Conservation (phyloP, 1,139 yeast genomes). For the Scheffersomyces titani region DNA sequence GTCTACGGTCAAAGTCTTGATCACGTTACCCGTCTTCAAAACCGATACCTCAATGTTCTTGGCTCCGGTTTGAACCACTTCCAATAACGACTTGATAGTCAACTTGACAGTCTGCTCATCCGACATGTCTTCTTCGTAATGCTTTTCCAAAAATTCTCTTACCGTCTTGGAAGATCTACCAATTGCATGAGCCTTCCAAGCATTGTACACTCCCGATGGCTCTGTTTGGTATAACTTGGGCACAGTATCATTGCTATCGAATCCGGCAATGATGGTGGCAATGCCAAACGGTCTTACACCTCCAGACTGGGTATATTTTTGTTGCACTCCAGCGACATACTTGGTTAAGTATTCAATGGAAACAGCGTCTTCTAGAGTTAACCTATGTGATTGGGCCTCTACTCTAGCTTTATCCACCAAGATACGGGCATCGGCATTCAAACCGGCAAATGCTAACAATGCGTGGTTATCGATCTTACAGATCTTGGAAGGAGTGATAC, state of each 20-base stretch:
- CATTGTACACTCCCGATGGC: slow-evolving; percentile 95
- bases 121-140: slow-evolving; percentile 70
- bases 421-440: slow-evolving; percentile 96
- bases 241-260: slow-evolving; percentile 77
- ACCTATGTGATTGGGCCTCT: slow-evolving; percentile 95
- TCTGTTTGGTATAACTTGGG: slow-evolving; percentile 94
- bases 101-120: slow-evolving; percentile 79
- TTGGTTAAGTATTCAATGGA: slow-evolving; percentile 89
- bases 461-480: slow-evolving; percentile 90
- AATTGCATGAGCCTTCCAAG: slow-evolving; percentile 99
- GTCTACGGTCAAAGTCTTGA: slow-evolving; percentile 62
- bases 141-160: slow-evolving; percentile 91
- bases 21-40: slow-evolving; percentile 65
- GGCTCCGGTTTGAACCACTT: slow-evolving; percentile 98
- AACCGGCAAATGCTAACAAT: slow-evolving; percentile 92
- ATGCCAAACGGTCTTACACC: slow-evolving; percentile 97
- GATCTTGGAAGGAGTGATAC: slow-evolving; percentile 93
- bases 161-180: slow-evolving; percentile 96
- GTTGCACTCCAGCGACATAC: slow-evolving; percentile 96
- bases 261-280: slow-evolving; percentile 93
- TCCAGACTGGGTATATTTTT: slow-evolving; percentile 96
- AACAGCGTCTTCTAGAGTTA: slow-evolving; percentile 93
- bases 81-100: slow-evolving; percentile 83
- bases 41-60: slow-evolving; percentile 92
- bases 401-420: slow-evolving; percentile 93